Conservation (phyloP, 1,284 basidiomycete species). For the Pulchroboletus neoregius region DNA sequence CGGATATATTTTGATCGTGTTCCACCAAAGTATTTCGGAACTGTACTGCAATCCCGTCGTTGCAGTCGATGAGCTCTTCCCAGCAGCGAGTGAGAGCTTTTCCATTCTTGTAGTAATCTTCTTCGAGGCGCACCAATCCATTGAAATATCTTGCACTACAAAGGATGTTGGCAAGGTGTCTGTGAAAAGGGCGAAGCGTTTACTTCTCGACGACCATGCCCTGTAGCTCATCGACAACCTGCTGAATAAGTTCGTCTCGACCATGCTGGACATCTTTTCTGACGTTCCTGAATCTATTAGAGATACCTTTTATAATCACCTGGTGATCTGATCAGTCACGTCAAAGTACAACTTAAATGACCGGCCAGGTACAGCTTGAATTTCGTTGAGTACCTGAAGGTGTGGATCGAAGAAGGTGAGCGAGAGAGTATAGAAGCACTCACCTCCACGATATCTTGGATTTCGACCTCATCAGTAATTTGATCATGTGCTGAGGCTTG, state of each 20-base stretch:
- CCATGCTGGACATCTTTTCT: slow-evolving; percentile 40
- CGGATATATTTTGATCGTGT: slow-evolving; percentile 36
- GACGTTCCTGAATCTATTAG: slow-evolving; percentile 40
- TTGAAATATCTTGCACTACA: slow-evolving; percentile 40
- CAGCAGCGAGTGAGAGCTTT: slow-evolving; percentile 30
- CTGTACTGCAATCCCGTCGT: slow-evolving; percentile 26
- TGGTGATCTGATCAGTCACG: slow-evolving; percentile 23
- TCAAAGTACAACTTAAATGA: slow-evolving; percentile 4
- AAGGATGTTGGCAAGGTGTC: slow-evolving; percentile 4
- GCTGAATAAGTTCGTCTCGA: slow-evolving; percentile 39
- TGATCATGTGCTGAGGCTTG: slow-evolving; percentile 4
- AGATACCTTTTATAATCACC: slow-evolving; percentile 43
- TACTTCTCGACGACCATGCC: slow-evolving; percentile 19
- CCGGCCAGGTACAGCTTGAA: slow-evolving; percentile 34
- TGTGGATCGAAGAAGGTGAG: not conserved
- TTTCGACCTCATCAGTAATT: slow-evolving; percentile 13
- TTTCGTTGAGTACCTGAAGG: slow-evolving; percentile 31
- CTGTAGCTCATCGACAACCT: slow-evolving; percentile 40
- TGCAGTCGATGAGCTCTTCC: slow-evolving; percentile 36
- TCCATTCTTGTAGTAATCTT: slow-evolving; percentile 39
- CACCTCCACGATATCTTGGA: slow-evolving; percentile 32
- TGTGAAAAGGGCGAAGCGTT: not conserved
- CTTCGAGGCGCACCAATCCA: slow-evolving; percentile 39
- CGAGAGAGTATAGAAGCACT: not conserved
- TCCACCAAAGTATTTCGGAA: slow-evolving; percentile 33